Evolutionary conservation across 2,329 filamentous ascomycete genomes (phyloP).

Genomic region (Bisporella sp.): DNA sequence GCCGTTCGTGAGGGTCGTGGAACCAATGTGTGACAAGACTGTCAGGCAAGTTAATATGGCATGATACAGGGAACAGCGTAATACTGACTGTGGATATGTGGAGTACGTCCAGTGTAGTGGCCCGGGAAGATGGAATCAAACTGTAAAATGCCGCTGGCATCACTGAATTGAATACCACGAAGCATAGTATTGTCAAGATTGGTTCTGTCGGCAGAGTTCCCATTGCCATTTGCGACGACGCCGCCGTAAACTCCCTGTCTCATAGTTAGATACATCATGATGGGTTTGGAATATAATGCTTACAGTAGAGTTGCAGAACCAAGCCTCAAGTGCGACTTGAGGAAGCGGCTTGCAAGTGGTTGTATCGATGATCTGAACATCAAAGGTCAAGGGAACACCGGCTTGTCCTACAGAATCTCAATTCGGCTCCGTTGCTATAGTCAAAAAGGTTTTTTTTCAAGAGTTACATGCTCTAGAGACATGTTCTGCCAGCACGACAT

Average conservation of each 20-base stretch:
- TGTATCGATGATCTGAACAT: conserved; percentile 29
- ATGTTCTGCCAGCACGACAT: too few species aligned
- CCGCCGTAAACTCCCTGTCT: conserved; percentile 30
- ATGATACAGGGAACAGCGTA: too few species aligned
- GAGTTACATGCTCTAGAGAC: too few species aligned
- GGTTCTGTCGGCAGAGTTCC: conserved; percentile 8
- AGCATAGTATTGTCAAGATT: conserved; percentile 28
- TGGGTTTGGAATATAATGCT: too few species aligned
- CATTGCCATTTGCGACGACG: conserved; percentile 10
- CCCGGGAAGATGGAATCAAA: conserved; percentile 37
- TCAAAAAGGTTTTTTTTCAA: too few species aligned
- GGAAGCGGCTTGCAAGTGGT: conserved; percentile 32
- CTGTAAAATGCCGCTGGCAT: conserved; percentile 32
- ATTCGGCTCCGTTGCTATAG: too few species aligned
- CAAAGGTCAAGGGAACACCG: too few species aligned
- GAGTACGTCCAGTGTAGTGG: conserved; percentile 39
- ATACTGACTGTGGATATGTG: conserved; percentile 33
- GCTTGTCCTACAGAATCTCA: too few species aligned
- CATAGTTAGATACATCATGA: too few species aligned
- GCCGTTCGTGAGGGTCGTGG: conserved; percentile 27
- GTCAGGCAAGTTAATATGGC: too few species aligned
- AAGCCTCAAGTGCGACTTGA: conserved; percentile 30
- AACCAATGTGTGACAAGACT: conserved; percentile 29
- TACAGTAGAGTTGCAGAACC: conserved; percentile 32
- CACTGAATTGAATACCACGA: conserved; percentile 35